Evolutionary conservation across 176 grass and related monocot genomes (phyloP), one percentile per base, ranked within the genome.

Genomic region (Triticum dicoccoides): DNA sequence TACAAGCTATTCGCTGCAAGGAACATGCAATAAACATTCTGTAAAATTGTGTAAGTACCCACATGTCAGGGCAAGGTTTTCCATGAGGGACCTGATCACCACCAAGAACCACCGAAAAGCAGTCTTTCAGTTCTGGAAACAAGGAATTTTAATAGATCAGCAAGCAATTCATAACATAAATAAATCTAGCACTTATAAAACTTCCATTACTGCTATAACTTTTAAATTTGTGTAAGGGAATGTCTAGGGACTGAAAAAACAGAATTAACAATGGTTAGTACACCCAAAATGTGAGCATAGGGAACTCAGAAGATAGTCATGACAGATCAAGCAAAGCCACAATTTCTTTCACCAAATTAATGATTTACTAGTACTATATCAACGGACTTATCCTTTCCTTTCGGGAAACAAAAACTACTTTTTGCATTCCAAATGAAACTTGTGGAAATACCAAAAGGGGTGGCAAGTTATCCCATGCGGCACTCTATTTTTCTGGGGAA

Each of bases 1-100:
- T 77, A 17, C 15, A 29, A 6, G 35, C 17, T 80, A 42, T 5
- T 54, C 27, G 65, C 17, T 64, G 30, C 23, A 79, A 79, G n/a
- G 14, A 29, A 15, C 8, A 14, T 15, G 33, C 38, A 79, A 78
- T 10, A 69, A 61, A 81, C 44, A 44, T 62, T 33, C 13, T 17
- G 68, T 17, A 63, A 73, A 86, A 5, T 61, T 63, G 15, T 45
- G 49, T 87, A 82, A 45, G 42, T 39, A 76, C 87, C 13, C 71
- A 98, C 95, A 98, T 93, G 66, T 95, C 95, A 44, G 95, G 95
- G 41, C 83, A 90, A 85, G 95, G 93, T 76, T 98, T 98, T 86
- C 95, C 95, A 44, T 82, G 88, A 69, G 87, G 90, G 24, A 98
- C 88, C 86, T 98, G 85, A 79, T 98, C 91, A 63, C 87, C 84